Evolutionary conservation across 768 basidiomycete genomes (phyloP), one percentile per base, ranked within the genome.

Genomic region (Exidia glandulosa): DNA sequence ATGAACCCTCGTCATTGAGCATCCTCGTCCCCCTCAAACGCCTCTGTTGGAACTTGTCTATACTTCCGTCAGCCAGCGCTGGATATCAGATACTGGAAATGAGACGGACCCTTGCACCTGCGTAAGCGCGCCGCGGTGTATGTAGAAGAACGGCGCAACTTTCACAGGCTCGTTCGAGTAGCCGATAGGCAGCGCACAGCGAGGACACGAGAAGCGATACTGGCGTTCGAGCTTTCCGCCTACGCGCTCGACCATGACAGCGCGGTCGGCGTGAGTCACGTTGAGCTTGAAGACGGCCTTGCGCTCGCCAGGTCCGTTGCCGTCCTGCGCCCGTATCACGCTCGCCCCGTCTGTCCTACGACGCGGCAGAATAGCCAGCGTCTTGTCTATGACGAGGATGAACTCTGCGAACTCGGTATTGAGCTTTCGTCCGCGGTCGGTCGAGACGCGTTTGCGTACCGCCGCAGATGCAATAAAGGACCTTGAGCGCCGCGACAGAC

Each of bases 151-250:
- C 1, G 88, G 83, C 2, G 81, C 86, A 2, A 83, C 81, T 72
- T 89, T 91, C 47, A 79, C 77, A 33, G 91, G 90, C 0, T 87
- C 88, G 3, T 87, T 85, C 34, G 77, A 79, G 72, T 95, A 95
- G 48, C 81, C 85, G 62, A 88, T 80, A 27, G 79, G 79, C 58
- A 88, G 67, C 6, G 77, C 80, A 68, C 87, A 88, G 41, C 87
- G 76, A 23, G 84, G 83, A 69, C 87, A 88, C 41, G 77, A 74
- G 66, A 86, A 88, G 61, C 83, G 76, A 70, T 83, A 86, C 69
- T 90, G 90, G 63, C 81, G 80, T 73, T 92, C 89, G 62, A 88
- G 81, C 50, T 54, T 54, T 14, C 50, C 50, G 50, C 89, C 84
- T 61, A 78, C 82, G 68, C 74, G 68, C 62, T 87, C 88, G 69